Conservation (phyloP, 495 filamentous ascomycete genomes). For the Clohesyomyces aquaticus region DNA sequence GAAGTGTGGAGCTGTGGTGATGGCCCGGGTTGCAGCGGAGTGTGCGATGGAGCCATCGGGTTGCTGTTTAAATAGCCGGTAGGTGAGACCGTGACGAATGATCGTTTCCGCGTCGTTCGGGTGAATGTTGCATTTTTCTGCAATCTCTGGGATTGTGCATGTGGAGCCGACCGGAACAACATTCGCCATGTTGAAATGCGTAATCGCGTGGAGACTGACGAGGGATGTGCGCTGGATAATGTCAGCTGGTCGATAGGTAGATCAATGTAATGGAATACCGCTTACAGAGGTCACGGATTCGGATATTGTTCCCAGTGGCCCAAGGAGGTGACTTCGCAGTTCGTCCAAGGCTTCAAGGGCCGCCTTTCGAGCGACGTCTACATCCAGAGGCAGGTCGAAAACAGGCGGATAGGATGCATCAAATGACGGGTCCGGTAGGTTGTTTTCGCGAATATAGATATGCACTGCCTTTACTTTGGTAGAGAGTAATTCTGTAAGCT, state of each 20-base stretch:
- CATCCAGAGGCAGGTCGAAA: not conserved
- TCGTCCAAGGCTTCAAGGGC: constrained; percentile 10
- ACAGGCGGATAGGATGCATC: constrained; percentile 2
- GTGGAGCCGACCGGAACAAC: not conserved
- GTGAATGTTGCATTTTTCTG: not conserved
- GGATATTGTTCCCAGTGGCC: constrained; percentile 31
- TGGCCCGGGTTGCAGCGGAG: not conserved
- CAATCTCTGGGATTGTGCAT: constrained; percentile 4
- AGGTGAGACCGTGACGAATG: constrained; percentile 11
- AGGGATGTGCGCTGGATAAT: constrained; percentile 9
- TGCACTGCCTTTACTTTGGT: too few relatives aligned
- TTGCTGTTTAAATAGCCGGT: constrained; percentile 1
- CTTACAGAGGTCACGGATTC: constrained; percentile 12
- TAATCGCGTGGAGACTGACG: not conserved
- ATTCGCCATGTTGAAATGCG: constrained; percentile 1
- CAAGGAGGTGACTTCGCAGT: constrained; percentile 14
- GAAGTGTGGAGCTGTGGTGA: not conserved
- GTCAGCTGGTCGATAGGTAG: too few relatives aligned
- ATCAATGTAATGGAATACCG: too few relatives aligned
- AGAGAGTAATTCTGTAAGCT: too few relatives aligned
- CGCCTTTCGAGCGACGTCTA: not conserved
- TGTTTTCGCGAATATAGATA: constrained; percentile 4
- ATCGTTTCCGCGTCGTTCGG: not conserved
- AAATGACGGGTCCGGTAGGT: constrained; percentile 7
- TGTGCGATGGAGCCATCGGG: not conserved